These are phyloP conservation scores for Boletus reticulatus DNA, from an alignment of 768 basidiomycete genomes.

Conservation along the genomic window DNA sequence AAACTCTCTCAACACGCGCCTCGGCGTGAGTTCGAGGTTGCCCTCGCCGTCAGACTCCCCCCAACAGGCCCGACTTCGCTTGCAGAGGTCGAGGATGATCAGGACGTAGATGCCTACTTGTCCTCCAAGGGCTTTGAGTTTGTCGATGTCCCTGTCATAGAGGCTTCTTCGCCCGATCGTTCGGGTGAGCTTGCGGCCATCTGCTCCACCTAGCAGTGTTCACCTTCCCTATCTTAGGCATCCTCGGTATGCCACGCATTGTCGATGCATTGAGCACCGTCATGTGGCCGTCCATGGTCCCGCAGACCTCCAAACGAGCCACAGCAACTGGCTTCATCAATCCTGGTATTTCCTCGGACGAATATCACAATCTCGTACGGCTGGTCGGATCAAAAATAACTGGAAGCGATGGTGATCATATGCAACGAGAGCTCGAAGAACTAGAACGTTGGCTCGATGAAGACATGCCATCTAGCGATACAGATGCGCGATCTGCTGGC, in stretches of 20 bases:
- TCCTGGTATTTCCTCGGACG: conserved; percentile 8
- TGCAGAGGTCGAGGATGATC: conserved; percentile 42
- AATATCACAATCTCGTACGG: conserved; percentile 21
- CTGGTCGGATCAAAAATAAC: conserved; percentile 21
- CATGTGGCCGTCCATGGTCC: conserved; percentile 83
- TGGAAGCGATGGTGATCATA: conserved; percentile 31
- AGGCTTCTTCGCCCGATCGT: conserved; percentile 8
- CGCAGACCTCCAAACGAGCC: conserved; percentile 4
- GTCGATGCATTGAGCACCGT: conserved; percentile 80
- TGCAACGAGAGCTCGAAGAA: conserved; percentile 54
- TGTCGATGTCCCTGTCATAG: conserved; percentile 42
- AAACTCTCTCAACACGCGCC: conserved; percentile 47
- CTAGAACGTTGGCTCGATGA: conserved; percentile 64
- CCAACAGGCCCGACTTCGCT: conserved; percentile 13
- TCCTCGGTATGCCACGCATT: conserved; percentile 62
- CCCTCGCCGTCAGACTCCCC: conserved; percentile 61
- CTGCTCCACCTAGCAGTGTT: neutral
- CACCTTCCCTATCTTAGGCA: conserved; percentile 32
- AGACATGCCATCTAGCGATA: conserved; percentile 19
- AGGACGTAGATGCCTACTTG: conserved; percentile 62
- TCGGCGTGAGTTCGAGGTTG: conserved; percentile 64
- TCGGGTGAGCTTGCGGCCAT: conserved; percentile 11
- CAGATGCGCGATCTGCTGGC: conserved; percentile 15
- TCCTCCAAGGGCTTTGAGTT: conserved; percentile 77
- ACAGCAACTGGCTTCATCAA: neutral